Evolutionary conservation across 177 flowering plant genomes (phyloP), one percentile per base, ranked within the genome.

Genomic region (Tripterygium wilfordii): DNA sequence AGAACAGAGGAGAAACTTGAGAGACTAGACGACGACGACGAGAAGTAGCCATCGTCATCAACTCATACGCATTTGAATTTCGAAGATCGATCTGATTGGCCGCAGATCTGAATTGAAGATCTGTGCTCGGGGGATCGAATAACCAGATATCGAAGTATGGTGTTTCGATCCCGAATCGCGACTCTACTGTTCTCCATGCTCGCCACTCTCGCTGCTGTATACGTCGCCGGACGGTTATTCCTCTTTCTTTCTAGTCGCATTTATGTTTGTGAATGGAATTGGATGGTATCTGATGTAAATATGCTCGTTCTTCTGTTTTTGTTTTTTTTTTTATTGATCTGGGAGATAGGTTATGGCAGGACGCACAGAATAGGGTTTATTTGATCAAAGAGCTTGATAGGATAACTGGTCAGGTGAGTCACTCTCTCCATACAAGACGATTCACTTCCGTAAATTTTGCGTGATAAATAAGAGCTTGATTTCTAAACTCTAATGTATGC

Each of bases 361-460:
- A 91, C 56, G 70, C 98, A 6, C 66, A 91, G 64, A 76, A 72
- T 54, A 72, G 98, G 56, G 90, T 83, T 45, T 77, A 76, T 60
- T 62, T 88, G 44, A 80, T 83, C n/a, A 83, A 85, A 24, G 90
- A 91, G 77, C 86, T 88, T 28, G 98, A 91, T 58, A 75, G 77
- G 58, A 72, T 79, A 33, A 88, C 91, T 58, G 98, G 96, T 16
- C 85, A 78, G 80, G 98, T 88, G 60, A 37, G 52, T 45, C 3
- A 8, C n/a, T n/a, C n/a, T n/a, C n/a, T n/a, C n/a, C n/a, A n/a
- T n/a, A n/a, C n/a, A n/a, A n/a, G n/a, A n/a, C n/a, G n/a, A n/a
- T n/a, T n/a, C n/a, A n/a, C n/a, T n/a, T n/a, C n/a, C n/a, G n/a
- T n/a, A n/a, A n/a, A n/a, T n/a, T n/a, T n/a, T n/a, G n/a, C n/a